A percentile compares a stretch with the other conserved stretches of the same genome.
phyloP scores from a whole-genome alignment of 805 yeast genomes.

The Pichia californica region DNA sequence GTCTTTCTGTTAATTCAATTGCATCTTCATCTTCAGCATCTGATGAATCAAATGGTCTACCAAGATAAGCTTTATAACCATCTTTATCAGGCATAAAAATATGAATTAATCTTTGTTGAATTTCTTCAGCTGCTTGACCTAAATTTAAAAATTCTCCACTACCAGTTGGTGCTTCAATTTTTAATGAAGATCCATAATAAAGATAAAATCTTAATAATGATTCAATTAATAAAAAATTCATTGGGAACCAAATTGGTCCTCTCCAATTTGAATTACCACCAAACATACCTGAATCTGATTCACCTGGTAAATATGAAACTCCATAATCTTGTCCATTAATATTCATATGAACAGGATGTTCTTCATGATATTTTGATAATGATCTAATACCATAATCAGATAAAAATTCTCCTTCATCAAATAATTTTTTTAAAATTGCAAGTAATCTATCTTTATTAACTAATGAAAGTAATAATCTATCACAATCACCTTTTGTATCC shows the following conservation, averaged over 20 bases:
- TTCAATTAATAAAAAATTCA: slow-evolving; percentile 78
- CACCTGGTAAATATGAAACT: slow-evolving; percentile 78
- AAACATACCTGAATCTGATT: slow-evolving; percentile 86
- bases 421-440: slow-evolving; percentile 70
- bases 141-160: slow-evolving; percentile 70
- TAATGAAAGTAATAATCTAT: slow-evolving; percentile 69
- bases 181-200: slow-evolving; percentile 80
- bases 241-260: slow-evolving; percentile 97
- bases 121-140: slow-evolving; percentile 86
- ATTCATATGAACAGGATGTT: slow-evolving; percentile 77
- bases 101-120: slow-evolving; percentile 78
- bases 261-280: slow-evolving; percentile 98
- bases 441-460: slow-evolving; percentile 74
- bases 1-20: slow-evolving; percentile 40
- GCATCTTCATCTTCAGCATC: slow-evolving; percentile 40
- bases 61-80: slow-evolving; percentile 67
- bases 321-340: slow-evolving; percentile 68
- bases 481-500: slow-evolving; percentile 72
- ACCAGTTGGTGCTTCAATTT: slow-evolving; percentile 83
- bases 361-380: slow-evolving; percentile 76
- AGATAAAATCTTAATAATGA: slow-evolving; percentile 80
- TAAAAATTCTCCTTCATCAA: slow-evolving; percentile 81
- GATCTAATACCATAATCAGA: slow-evolving; percentile 85
- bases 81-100: slow-evolving; percentile 63
- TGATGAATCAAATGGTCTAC: slow-evolving; percentile 35